Evolutionary conservation across 192 early-diverging fungal species (phyloP), one percentile per base, ranked within the genome.

Genomic region (Mortierella alpina): DNA sequence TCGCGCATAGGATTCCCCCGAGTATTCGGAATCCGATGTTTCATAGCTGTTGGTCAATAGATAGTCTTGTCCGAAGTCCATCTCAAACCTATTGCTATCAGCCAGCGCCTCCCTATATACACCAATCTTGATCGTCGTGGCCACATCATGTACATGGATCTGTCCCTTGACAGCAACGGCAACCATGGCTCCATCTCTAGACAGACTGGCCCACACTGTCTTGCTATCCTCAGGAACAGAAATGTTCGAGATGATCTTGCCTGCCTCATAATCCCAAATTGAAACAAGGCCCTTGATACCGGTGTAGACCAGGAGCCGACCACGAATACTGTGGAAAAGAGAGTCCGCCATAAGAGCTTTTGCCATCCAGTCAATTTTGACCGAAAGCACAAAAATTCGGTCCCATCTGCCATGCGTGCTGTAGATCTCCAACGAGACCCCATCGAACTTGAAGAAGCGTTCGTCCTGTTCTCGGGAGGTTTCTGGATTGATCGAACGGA

Each of bases 231-330:
- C 13, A 15, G 45, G 53, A 6, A 50, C 48, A 11, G 9, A 50
- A 14, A 72, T 63, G 17, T 63, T 50, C 2, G 42, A 57, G 12
- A 72, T 31, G 1, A 48, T 40, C 50, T 72, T 54, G 6, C 44
- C 61, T 6, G 52, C 63, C 42, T 63, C 60, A 1, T 49, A 55
- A 22, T 63, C 46, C 70, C 70, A 72, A 22, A 72, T 52, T 31
- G 70, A 63, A 13, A 63, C 50, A 1, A 56, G 45, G 1, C 61
- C 61, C 15, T 6, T 7, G 12, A 14, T 6, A 1, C 58, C 58
- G 1, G 53, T 56, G 60, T 61, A 72, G 20, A 54, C 70, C 13
- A 72, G 57, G 39, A 57, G 63, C 0, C 61, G 51, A 14, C 70
- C 60, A 18, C 55, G 50, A 13, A 62, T 55, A 47, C 70, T 63